Conservation (phyloP, 768 basidiomycete species). For the Artomyces pyxidatus region DNA sequence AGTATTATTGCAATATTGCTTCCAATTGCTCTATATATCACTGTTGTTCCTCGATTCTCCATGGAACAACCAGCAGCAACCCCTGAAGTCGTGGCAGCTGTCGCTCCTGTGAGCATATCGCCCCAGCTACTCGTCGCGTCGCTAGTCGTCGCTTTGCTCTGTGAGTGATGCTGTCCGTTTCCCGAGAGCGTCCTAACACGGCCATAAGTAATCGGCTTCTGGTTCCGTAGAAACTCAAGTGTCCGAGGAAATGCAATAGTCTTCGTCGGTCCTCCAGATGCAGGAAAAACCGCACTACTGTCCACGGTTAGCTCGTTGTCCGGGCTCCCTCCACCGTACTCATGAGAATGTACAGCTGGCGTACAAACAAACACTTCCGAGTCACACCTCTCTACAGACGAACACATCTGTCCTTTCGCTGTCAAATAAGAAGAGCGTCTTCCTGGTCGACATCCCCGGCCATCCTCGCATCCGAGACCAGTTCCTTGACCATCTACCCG, state of each 20-base stretch:
- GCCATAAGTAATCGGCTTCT: constrained; percentile 40
- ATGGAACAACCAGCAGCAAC: constrained; percentile 1
- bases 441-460: constrained; percentile 73
- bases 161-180: not conserved
- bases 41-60: not conserved
- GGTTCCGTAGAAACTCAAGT: constrained; percentile 34
- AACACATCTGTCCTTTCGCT: constrained; percentile 47
- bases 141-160: not conserved
- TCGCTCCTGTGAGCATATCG: constrained; percentile 4
- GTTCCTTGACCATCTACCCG: constrained; percentile 54
- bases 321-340: constrained; percentile 13
- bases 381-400: constrained; percentile 71
- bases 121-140: not conserved
- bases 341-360: constrained; percentile 40
- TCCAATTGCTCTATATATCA: no score
- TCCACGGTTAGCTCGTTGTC: constrained; percentile 63
- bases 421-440: constrained; percentile 37
- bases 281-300: constrained; percentile 75
- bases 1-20: no score
- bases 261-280: constrained; percentile 67
- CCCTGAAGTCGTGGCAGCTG: not conserved
- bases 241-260: constrained; percentile 55
- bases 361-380: constrained; percentile 54
- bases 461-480: constrained; percentile 75
- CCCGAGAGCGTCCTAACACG: constrained; percentile 16